A percentile compares a stretch with the other conserved stretches of the same genome.
phyloP scores from a whole-genome alignment of 495 filamentous ascomycete genomes.

The Penicillium canariense region DNA sequence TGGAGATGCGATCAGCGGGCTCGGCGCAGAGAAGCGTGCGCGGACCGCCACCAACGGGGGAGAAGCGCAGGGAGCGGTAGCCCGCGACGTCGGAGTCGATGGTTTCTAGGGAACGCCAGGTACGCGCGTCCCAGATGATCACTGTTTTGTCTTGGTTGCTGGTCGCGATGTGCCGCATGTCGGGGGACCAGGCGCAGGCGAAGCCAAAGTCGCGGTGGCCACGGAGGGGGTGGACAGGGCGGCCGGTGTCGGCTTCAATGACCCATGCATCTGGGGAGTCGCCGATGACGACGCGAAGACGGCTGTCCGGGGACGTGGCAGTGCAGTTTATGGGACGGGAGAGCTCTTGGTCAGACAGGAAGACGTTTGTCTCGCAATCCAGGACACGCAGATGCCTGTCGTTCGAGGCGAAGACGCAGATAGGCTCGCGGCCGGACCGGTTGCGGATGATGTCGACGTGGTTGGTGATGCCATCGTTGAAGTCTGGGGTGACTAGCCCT shows the following conservation, averaged over 20 bases:
- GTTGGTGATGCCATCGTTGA: conserved; percentile 75
- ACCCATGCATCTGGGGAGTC: conserved; percentile 59
- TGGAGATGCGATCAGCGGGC: conserved; percentile 75
- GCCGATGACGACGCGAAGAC: conserved; percentile 76
- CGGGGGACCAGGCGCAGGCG: conserved; percentile 86
- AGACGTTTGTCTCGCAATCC: conserved; percentile 66
- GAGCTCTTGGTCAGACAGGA: conserved; percentile 59
- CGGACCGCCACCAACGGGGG: conserved; percentile 71
- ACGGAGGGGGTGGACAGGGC: conserved; percentile 52
- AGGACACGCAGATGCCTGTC: conserved; percentile 74
- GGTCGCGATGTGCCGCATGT: conserved; percentile 85
- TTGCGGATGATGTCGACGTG: conserved; percentile 70
- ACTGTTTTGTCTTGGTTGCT: conserved; percentile 85
- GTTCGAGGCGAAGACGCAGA: conserved; percentile 80
- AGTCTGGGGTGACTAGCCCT: conserved; percentile 38
- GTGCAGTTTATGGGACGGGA: conserved; percentile 80
- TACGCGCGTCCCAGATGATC: conserved; percentile 83
- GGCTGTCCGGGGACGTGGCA: conserved; percentile 72
- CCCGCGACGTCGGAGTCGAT: conserved; percentile 75
- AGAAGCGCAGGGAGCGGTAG: conserved; percentile 76
- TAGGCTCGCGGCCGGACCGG: conserved; percentile 58
- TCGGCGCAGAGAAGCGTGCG: conserved; percentile 77
- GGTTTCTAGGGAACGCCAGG: conserved; percentile 60
- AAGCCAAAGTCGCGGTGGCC: conserved; percentile 84
- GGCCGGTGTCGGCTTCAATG: conserved; percentile 62